Base-by-base conservation (phyloP, 2,329 filamentous ascomycete species). In the Dothiorella sarmentorum region DNA sequence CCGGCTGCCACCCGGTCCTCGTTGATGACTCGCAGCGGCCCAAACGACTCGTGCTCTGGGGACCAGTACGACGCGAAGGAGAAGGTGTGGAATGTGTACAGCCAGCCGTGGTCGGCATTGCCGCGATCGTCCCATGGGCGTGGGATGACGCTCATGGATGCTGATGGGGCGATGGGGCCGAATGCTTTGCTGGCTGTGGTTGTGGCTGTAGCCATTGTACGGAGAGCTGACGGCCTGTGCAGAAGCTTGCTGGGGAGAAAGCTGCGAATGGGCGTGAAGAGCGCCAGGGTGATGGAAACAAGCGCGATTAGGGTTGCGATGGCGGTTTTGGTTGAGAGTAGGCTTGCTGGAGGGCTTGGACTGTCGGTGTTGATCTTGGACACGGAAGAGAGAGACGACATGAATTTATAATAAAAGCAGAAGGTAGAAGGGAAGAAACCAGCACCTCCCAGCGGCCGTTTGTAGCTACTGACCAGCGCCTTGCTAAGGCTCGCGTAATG, bases 71-170 rank as follows among this genome's bases (percentile, higher is more conserved):
- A 80, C 40, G 89, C 89, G 73, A 96, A 95, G 67, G 83, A 87
- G 79, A 96, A 95, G 63, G 87, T 90, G 78, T 95, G 90, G 76
- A 89, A 94, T 7, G 87, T 87, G 76, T 93, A 88, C 7, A 96
- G 83, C 91, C 91, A 96, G 72, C 88, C 90, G 72, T 95, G 89
- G 71, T 95, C 84, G 33, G 84, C 82, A 72, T 92, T 88, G 29
- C 91, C 91, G 53, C 91, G 83, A 43, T 82, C 79, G 60, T 80
- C 78, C 65, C 89, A 94, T 60, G 83, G 85, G 63, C 91, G 89
- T 56, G 87, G 87, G 35, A 82, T 83, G 76, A 95, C 88, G 67
- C 88, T 89, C 66, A 78, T 67, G n/a, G 65, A 57, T 2, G 65
- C 47, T 9, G 69, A 58, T 56, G 61, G 38, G 27, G 52, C 52